Base-by-base conservation (phyloP, 2,329 filamentous ascomycete species). In the Trichoderma sp. region DNA sequence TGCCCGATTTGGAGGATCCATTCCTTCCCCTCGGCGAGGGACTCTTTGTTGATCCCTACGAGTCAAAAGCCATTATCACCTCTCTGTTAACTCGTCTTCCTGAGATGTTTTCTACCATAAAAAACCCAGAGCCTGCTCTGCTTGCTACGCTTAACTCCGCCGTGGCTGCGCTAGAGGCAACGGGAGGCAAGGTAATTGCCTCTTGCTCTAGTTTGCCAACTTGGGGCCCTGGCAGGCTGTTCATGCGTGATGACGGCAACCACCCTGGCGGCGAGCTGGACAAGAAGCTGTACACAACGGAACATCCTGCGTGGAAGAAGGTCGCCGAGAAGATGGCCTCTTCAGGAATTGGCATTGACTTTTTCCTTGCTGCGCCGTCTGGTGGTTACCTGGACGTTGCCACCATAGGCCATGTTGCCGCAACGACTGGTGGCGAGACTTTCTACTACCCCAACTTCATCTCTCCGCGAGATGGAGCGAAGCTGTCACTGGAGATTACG, bases 381-480 rank as follows among this genome's bases (percentile, higher is more conserved):
- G 95, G 95, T 62, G 92, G 92, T 19, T 98, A 97, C 79, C 87
- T 97, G 58, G 95, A 98, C 75, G 90, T 98, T 77, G 95, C 94
- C 40, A 97, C 95, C 3, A 91, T 98, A 74, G 92, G 94, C 53
- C 92, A 97, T 79, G 88, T 97, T 27, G 88, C 96, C 37, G 89
- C 93, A 53, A 90, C 92, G 35, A 97, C 93, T n/a, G 96, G 96
- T 69, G 96, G 96, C 72, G 96, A 99, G 79, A 92, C 91, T 0
- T 99, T 94, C 81, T 97, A 97, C 81, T 99, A 97, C 78, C 94
- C 96, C 57, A 99, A 98, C 79, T 99, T 97, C 82, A 90, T 97
- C 70, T 89, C 91, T 8, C 92, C 92, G 8, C 89, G 96, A 47
- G 96, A 99, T 79, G 89, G 91, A 55, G 85, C 92, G 68, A 96